Conservation (phyloP, 1,284 basidiomycete genomes). For the Cryptococcus deneoformans region DNA sequence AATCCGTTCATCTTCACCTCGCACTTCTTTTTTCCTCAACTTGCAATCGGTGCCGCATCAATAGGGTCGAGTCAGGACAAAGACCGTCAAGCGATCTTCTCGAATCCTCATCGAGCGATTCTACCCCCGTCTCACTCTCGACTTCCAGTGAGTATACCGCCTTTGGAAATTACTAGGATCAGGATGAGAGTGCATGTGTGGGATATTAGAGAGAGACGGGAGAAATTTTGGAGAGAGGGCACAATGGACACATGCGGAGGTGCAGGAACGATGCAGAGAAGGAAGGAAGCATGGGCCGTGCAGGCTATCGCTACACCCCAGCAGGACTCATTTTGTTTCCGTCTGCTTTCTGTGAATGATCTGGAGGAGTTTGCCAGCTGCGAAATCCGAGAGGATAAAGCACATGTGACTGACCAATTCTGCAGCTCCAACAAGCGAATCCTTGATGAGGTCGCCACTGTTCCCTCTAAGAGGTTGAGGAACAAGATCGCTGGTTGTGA, state of each 20-base stretch:
- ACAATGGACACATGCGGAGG: too few relatives aligned
- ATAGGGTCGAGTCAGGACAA: conserved; percentile 99
- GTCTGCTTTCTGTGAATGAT: not conserved
- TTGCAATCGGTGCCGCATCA: not conserved
- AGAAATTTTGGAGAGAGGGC: too few relatives aligned
- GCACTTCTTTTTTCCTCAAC: too few relatives aligned
- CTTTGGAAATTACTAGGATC: not conserved
- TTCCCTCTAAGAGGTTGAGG: conserved; percentile 97
- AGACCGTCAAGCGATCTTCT: conserved; percentile 99
- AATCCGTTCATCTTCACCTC: too few relatives aligned
- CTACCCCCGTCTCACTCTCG: conserved; percentile 93
- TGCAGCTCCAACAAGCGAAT: conserved; percentile 93
- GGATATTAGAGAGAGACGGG: too few relatives aligned
- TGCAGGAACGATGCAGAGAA: too few relatives aligned
- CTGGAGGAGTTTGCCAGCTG: not conserved
- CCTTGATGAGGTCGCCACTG: conserved; percentile 98
- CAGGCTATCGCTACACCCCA: too few relatives aligned
- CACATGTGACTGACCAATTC: conserved; percentile 10
- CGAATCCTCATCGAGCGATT: conserved; percentile 99
- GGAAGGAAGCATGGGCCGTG: too few relatives aligned
- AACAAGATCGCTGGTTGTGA: conserved; percentile 97
- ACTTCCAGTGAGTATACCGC: conserved; percentile 66
- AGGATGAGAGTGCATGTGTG: not conserved
- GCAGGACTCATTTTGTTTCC: too few relatives aligned
- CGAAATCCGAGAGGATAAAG: not conserved